These are phyloP conservation scores for Coelastrella sp. DNA, from an alignment of 139 green algal species.

Conservation along the genomic window DNA sequence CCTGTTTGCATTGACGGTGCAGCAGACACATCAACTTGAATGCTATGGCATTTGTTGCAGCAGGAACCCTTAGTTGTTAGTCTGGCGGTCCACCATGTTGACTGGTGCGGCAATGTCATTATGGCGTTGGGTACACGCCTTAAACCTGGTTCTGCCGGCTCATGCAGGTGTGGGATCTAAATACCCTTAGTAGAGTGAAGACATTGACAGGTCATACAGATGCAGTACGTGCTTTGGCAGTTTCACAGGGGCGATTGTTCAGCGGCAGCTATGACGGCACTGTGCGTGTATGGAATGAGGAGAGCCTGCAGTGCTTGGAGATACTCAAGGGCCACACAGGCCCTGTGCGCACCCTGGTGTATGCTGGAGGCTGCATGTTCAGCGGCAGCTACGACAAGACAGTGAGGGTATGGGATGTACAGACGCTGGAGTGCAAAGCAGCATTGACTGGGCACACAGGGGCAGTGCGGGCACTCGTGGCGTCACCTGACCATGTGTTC, in stretches of 20 bases:
- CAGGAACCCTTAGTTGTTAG: too few relatives aligned
- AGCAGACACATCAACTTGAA: too few relatives aligned
- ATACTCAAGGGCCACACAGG: constrained; percentile 86
- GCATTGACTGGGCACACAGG: constrained; percentile 79
- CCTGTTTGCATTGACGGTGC: too few relatives aligned
- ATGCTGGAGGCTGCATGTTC: constrained; percentile 82
- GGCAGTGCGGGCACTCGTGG: constrained; percentile 87
- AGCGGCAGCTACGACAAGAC: constrained; percentile 91
- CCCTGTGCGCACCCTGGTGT: constrained; percentile 88
- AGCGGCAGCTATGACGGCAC: constrained; percentile 86
- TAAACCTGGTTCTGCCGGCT: too few relatives aligned
- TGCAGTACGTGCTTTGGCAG: constrained; percentile 86
- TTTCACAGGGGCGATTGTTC: constrained; percentile 77
- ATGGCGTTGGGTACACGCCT: too few relatives aligned
- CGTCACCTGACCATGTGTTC: constrained; percentile 80
- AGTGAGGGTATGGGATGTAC: constrained; percentile 88
- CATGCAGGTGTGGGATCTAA: constrained; percentile 82
- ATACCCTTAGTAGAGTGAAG: constrained; percentile 76
- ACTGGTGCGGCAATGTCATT: too few relatives aligned
- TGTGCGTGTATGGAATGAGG: constrained; percentile 86
- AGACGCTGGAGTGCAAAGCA: constrained; percentile 70
- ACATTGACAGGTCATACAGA: constrained; percentile 90
- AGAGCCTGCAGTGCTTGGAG: constrained; percentile 77
- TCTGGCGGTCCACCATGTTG: too few relatives aligned
- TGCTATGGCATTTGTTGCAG: too few relatives aligned